These are phyloP conservation scores for Rhizopogon roseolus DNA, from an alignment of 768 basidiomycete genomes.

Conservation along the genomic window DNA sequence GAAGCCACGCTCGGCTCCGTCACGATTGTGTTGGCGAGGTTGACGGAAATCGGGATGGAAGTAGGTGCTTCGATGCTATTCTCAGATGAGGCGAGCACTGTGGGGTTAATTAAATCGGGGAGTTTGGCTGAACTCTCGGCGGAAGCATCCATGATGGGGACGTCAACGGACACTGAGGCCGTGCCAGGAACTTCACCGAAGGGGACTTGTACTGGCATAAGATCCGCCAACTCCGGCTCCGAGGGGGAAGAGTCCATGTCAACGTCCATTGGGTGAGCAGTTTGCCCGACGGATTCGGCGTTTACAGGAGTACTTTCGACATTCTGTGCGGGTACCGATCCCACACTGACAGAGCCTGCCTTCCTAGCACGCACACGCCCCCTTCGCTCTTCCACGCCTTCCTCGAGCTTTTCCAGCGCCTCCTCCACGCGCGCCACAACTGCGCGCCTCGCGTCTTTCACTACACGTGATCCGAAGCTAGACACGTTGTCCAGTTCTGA, in stretches of 20 bases:
- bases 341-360: neutral
- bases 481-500: constrained; percentile 55
- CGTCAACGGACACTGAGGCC: neutral
- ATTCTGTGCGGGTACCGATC: neutral
- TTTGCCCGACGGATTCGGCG: neutral
- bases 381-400: constrained; percentile 38
- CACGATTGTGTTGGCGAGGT: neutral
- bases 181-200: neutral
- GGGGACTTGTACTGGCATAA: neutral
- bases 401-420: constrained; percentile 50
- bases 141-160: neutral
- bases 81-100: neutral
- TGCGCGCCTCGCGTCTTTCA: constrained; percentile 49
- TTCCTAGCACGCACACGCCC: neutral
- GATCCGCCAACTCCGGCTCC: neutral
- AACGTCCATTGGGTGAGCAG: neutral
- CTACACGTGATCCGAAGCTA: constrained; percentile 50
- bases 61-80: neutral
- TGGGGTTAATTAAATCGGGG: constrained; percentile 15
- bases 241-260: neutral
- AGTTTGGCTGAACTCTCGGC: neutral
- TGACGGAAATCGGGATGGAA: neutral
- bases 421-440: constrained; percentile 52
- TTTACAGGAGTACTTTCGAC: neutral
- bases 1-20: constrained; percentile 1